These are phyloP conservation scores for Fusarium burgessii DNA, from an alignment of 2,329 filamentous ascomycete species.

Conservation along the genomic window DNA sequence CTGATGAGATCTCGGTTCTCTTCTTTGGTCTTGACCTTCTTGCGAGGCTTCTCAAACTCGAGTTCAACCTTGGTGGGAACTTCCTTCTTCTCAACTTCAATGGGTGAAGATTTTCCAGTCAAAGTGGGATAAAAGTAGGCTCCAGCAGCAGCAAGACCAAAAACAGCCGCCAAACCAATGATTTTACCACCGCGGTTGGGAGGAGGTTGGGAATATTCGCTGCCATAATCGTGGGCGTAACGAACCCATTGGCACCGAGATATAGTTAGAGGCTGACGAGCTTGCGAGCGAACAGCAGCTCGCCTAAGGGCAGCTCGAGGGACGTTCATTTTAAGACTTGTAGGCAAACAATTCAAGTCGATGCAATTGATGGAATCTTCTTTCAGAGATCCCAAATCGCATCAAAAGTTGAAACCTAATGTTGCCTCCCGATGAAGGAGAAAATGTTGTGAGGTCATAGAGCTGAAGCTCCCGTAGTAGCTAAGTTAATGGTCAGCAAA, in stretches of 20 bases:
- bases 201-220: constrained; percentile 35
- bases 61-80: constrained; percentile 62
- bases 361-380: constrained; percentile 6
- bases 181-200: constrained; percentile 47
- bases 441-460: constrained; percentile 47
- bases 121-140: constrained; percentile 55
- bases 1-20: constrained; percentile 82
- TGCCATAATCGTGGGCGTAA: constrained; percentile 46
- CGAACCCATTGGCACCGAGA: constrained; percentile 49
- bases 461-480: constrained; percentile 28
- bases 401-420: constrained; percentile 6
- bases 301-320: constrained; percentile 48
- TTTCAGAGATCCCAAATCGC: constrained; percentile 7
- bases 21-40: constrained; percentile 71
- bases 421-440: constrained; percentile 24
- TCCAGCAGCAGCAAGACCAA: constrained; percentile 55
- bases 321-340: constrained; percentile 48
- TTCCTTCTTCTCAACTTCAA: constrained; percentile 33
- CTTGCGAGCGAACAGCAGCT: constrained; percentile 43
- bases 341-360: constrained; percentile 1
- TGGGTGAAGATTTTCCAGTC: constrained; percentile 42
- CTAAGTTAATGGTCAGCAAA: constrained; percentile 44
- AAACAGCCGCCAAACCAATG: constrained; percentile 50
- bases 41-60: constrained; percentile 75
- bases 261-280: constrained; percentile 37